A percentile compares a stretch with the other conserved stretches of the same genome.
phyloP scores from a whole-genome alignment of 306 rosid genomes.

The Prunus davidiana region DNA sequence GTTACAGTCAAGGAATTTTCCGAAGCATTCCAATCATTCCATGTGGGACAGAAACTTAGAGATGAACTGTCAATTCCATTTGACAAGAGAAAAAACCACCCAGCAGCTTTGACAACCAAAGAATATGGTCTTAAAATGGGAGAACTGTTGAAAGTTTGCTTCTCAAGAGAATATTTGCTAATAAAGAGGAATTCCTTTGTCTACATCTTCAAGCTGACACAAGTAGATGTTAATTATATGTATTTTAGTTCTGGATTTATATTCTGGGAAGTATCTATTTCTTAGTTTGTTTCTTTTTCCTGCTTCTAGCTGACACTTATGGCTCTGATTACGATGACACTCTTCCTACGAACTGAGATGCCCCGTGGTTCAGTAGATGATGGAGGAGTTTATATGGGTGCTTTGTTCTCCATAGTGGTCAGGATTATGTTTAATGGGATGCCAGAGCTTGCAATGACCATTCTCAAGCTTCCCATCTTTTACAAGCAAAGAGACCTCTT shows the following conservation, averaged over 20 bases:
- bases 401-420: slow-evolving; percentile 30
- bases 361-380: slow-evolving; percentile 40
- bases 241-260: background rate
- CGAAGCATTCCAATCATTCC: slow-evolving; percentile 34
- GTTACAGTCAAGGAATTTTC: slow-evolving; percentile 32
- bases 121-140: slow-evolving; percentile 27
- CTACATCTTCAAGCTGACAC: slow-evolving; percentile 37
- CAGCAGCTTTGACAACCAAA: slow-evolving; percentile 40
- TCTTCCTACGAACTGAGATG: slow-evolving; percentile 73
- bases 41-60: slow-evolving; percentile 28
- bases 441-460: slow-evolving; percentile 60
- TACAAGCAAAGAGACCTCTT: slow-evolving; percentile 64
- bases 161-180: slow-evolving; percentile 39
- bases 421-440: slow-evolving; percentile 36
- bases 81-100: slow-evolving; percentile 40
- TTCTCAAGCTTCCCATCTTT: slow-evolving; percentile 58
- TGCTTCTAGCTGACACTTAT: slow-evolving; percentile 38
- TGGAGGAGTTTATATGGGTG: slow-evolving; percentile 42
- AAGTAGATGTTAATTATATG: slow-evolving; percentile 24
- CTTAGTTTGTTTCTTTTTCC: background rate
- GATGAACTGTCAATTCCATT: slow-evolving; percentile 39
- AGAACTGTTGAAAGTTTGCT: slow-evolving; percentile 39
- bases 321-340: slow-evolving; percentile 48
- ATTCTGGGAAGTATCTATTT: background rate
- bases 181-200: slow-evolving; percentile 49